Evolutionary conservation across 2,329 filamentous ascomycete species (phyloP).

Genomic region (Nemania bipapillata): DNA sequence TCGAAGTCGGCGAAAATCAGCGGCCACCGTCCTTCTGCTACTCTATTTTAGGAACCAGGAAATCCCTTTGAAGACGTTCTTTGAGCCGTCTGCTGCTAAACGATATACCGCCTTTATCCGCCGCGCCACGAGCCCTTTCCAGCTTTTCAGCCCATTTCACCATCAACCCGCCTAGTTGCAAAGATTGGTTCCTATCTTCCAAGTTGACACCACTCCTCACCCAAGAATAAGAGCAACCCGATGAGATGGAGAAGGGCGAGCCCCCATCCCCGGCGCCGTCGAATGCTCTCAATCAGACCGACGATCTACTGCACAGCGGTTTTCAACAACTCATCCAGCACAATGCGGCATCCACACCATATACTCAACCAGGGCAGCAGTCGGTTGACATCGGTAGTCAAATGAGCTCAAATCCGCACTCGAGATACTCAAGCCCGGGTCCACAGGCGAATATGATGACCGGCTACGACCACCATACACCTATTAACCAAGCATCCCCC

Average conservation of each 20-base stretch:
- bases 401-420: conserved; percentile 53
- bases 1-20: conserved; percentile 28
- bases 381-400: conserved; percentile 48
- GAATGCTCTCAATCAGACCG: conserved; percentile 49
- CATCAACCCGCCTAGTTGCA: not conserved
- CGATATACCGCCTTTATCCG: conserved; percentile 18
- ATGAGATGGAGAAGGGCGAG: conserved; percentile 47
- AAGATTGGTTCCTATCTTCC: conserved; percentile 19
- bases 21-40: conserved; percentile 3
- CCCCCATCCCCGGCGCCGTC: conserved; percentile 61
- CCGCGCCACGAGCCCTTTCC: not conserved
- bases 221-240: conserved; percentile 26
- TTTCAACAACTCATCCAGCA: conserved; percentile 59
- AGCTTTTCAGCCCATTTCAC: conserved; percentile 7
- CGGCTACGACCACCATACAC: conserved; percentile 46
- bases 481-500: conserved; percentile 45
- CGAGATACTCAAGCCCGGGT: conserved; percentile 55
- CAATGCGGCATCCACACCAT: conserved; percentile 50
- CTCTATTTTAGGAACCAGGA: conserved; percentile 16
- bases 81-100: conserved; percentile 28
- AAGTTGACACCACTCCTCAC: not conserved
- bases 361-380: conserved; percentile 42
- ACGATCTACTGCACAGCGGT: conserved; percentile 55
- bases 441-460: conserved; percentile 46
- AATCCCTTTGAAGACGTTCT: conserved; percentile 28